phyloP scores from a whole-genome alignment of 768 basidiomycete species.

The Tylopilus balloui region DNA sequence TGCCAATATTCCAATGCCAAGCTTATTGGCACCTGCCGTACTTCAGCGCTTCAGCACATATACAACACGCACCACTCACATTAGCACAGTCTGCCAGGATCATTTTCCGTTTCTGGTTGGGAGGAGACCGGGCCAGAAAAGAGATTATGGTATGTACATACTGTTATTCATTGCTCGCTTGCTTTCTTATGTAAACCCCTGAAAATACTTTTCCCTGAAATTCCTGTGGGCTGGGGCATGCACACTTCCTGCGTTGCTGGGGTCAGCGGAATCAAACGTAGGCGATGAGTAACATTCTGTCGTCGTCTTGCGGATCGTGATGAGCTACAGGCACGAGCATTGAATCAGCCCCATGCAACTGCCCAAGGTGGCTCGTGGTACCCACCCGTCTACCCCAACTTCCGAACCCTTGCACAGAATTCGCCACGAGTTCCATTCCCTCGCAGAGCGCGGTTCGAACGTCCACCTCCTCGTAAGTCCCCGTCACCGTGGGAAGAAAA shows the following conservation, averaged over 20 bases:
- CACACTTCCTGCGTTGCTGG: slow-evolving; percentile 8
- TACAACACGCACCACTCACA: no score
- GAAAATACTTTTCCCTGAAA: slow-evolving; percentile 86
- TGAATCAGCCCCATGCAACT: slow-evolving; percentile 1
- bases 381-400: slow-evolving; percentile 90
- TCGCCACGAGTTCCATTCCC: slow-evolving; percentile 85
- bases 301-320: slow-evolving; percentile 79
- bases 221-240: slow-evolving; percentile 82
- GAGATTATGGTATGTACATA: not conserved
- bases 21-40: no score
- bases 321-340: slow-evolving; percentile 53
- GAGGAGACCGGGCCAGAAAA: no score
- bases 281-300: slow-evolving; percentile 46
- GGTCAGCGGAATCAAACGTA: slow-evolving; percentile 40
- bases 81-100: not conserved
- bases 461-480: slow-evolving; percentile 87
- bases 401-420: slow-evolving; percentile 90
- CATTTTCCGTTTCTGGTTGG: no score
- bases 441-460: slow-evolving; percentile 71
- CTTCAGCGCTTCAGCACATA: no score
- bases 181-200: slow-evolving; percentile 68
- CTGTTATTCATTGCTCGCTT: slow-evolving; percentile 5
- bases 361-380: slow-evolving; percentile 6
- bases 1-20: no score
- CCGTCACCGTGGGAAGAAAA: slow-evolving; percentile 89